These are phyloP conservation scores for Brettanomyces sp. DNA, from an alignment of 805 yeast species.

Conservation along the genomic window DNA sequence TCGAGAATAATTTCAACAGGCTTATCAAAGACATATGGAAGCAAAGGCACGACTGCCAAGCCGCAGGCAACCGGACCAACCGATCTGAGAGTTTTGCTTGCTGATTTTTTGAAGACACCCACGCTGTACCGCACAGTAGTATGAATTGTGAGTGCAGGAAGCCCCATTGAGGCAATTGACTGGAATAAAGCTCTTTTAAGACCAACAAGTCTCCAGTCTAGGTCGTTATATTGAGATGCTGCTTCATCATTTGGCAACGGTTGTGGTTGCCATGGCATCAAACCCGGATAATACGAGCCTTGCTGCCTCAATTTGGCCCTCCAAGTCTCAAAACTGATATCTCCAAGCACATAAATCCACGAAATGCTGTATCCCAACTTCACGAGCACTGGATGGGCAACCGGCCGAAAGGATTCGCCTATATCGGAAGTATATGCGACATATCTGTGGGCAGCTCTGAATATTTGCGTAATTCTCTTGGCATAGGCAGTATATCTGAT, in stretches of 20 bases:
- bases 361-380: conserved; percentile 60
- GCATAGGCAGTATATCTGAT: conserved; percentile 80
- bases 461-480: conserved; percentile 59
- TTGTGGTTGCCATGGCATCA: conserved; percentile 56
- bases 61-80: conserved; percentile 80
- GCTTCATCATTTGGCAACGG: conserved; percentile 34
- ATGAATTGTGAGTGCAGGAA: conserved; percentile 82
- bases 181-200: conserved; percentile 74
- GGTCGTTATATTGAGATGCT: conserved; percentile 29
- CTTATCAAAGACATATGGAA: conserved; percentile 74
- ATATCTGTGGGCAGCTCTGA: conserved; percentile 66
- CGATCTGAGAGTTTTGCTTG: conserved; percentile 37
- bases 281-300: conserved; percentile 51
- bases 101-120: conserved; percentile 45
- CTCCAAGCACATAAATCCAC: conserved; percentile 70
- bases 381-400: conserved; percentile 63
- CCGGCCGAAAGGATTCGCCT: conserved; percentile 80
- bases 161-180: conserved; percentile 74
- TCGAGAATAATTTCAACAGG: conserved; percentile 71
- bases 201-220: conserved; percentile 60
- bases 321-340: conserved; percentile 68
- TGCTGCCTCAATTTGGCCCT: conserved; percentile 55
- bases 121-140: conserved; percentile 66
- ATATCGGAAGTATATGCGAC: conserved; percentile 83
- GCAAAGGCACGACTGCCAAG: conserved; percentile 62